These are phyloP conservation scores for Amylostereum chailletii DNA, from an alignment of 1,284 basidiomycete genomes.

Conservation along the genomic window DNA sequence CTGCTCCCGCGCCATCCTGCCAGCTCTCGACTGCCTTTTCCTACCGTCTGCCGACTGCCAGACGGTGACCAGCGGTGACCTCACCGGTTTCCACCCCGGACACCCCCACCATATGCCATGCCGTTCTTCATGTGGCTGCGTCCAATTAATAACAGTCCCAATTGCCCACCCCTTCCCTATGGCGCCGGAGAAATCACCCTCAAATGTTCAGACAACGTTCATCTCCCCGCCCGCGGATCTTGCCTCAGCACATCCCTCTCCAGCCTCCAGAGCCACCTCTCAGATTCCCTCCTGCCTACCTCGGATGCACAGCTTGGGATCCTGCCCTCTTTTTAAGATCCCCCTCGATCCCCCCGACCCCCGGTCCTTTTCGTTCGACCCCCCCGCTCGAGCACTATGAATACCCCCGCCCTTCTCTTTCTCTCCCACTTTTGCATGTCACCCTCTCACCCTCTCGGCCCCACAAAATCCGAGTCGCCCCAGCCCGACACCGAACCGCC, in stretches of 20 bases:
- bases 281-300: no score
- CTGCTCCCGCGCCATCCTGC: slow-evolving; percentile 1
- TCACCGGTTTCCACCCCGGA: no score
- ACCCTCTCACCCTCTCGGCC: background rate
- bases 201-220: no score
- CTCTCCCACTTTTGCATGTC: slow-evolving; percentile 1
- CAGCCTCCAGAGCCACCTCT: no score
- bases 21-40: slow-evolving; percentile 8
- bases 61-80: background rate
- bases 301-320: no score
- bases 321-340: background rate
- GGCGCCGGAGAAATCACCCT: no score
- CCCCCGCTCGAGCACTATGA: slow-evolving; percentile 2
- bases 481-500: slow-evolving; percentile 7
- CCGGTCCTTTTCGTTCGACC: slow-evolving; percentile 17
- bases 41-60: background rate
- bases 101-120: no score
- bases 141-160: no score
- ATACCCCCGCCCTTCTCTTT: slow-evolving; percentile 4
- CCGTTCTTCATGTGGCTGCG: no score
- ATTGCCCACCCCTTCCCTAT: no score
- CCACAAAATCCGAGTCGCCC: slow-evolving; percentile 10
- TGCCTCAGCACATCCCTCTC: no score
- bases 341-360: background rate
- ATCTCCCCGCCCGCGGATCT: no score